Percentiles rank a stretch among this genome's conserved stretches.
Evolutionary conservation across 306 rosid species (phyloP).

Genomic region (Luffa acutangula): DNA sequence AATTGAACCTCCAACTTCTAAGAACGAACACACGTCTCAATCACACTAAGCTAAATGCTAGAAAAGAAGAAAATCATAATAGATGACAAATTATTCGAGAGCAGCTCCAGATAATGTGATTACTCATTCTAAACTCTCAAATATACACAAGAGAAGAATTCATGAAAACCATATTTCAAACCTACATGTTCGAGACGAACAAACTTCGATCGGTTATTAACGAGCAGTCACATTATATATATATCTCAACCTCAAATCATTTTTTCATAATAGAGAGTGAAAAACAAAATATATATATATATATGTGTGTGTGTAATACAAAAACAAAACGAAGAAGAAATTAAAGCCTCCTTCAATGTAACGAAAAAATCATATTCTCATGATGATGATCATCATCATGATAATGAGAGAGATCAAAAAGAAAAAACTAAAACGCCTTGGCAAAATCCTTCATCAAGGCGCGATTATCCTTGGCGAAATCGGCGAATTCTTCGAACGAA

Average conservation of each 20-base stretch:
- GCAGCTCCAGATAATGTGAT: no score
- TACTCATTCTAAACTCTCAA: no score
- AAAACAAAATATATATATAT: no score
- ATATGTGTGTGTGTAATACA: not conserved
- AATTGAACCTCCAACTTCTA: no score
- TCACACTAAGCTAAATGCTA: no score
- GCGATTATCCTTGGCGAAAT: slow-evolving; percentile 47
- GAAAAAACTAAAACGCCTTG: slow-evolving; percentile 32
- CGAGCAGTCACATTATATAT: not conserved
- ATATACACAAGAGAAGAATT: no score
- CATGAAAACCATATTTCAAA: not conserved
- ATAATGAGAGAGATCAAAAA: not conserved
- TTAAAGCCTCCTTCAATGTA: not conserved
- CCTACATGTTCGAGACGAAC: not conserved
- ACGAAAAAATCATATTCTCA: not conserved
- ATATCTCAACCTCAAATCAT: not conserved
- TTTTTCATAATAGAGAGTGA: not conserved
- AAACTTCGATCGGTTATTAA: no score
- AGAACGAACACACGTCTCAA: no score
- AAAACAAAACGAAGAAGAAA: not conserved
- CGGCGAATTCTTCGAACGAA: slow-evolving; percentile 40
- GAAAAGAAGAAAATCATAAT: no score
- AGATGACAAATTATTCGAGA: no score
- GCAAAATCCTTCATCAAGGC: slow-evolving; percentile 63
- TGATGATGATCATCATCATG: not conserved